Evolutionary conservation across 2,329 filamentous ascomycete genomes (phyloP), one percentile per base, ranked within the genome.

Genomic region (Phialophora tarda): DNA sequence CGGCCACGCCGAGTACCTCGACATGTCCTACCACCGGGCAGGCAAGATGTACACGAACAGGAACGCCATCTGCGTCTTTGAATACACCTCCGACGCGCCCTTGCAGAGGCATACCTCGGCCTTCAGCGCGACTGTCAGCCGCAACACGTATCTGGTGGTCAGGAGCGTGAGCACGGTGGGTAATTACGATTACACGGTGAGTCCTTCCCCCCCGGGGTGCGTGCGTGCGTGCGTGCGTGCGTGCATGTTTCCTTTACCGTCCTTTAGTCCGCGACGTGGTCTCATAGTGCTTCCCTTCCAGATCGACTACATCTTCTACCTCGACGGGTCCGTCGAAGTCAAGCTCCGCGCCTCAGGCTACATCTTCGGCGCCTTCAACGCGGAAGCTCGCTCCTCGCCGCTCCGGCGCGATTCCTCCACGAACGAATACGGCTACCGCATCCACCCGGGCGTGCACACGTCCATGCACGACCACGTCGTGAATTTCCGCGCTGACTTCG

Each of bases 241-340:
- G 30, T 38, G 28, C 10, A 57, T n/a, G 1, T 17, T 21, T 38
- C 17, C 4, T 30, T 21, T 21, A 7, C 24, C 23, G 1, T 23
- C 4, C 12, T 7, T 8, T 44, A 1, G 38, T 2, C 21, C 17
- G 17, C 17, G 6, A n/a, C 38, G 17, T 21, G 17, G 5, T 8
- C 47, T 47, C 4, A 59, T 44, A 4, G 21, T 32, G 0, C 23
- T 59, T 26, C 28, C 21, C 41, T 24, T 24, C 55, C 32, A 66
- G n/a, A 81, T 85, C 59, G 78, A 78, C 47, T 86, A 85, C 69
- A 74, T 76, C 8, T 86, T 86, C 73, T 80, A 79, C 70, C 69
- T 83, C 8, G 84, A 86, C 66, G 84, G 84, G 3, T 81, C 79
- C 4, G 80, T 87, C 5, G 76, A 81, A 11, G 80, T 86, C 44